Percentiles rank a stretch among this genome's conserved stretches.
These are phyloP conservation scores for Chlamydomonas sphaeroides DNA, from an alignment of 139 green algal species.

Conservation along the genomic window DNA sequence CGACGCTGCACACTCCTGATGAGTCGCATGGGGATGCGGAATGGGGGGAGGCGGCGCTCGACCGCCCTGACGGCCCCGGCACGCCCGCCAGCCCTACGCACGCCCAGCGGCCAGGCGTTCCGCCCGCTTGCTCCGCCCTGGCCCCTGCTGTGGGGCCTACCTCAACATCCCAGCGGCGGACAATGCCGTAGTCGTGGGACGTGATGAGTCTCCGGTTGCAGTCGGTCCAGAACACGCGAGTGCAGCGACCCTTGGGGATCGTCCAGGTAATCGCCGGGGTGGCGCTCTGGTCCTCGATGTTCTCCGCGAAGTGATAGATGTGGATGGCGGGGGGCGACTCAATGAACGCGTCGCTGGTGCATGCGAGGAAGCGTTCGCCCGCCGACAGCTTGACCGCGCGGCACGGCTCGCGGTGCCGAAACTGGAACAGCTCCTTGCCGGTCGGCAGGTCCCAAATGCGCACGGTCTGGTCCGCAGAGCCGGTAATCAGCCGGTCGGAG, in stretches of 20 bases:
- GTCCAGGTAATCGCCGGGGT: constrained; percentile 47
- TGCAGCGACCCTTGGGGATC: constrained; percentile 72
- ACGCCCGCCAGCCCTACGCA: background rate
- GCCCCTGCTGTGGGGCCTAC: constrained; percentile 42
- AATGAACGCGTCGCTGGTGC: constrained; percentile 93
- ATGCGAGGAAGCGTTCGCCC: constrained; percentile 84
- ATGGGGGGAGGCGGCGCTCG: no score
- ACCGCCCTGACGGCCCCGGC: no score
- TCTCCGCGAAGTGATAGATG: constrained; percentile 67
- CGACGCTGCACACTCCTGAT: no score
- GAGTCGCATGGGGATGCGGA: no score
- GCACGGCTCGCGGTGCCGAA: constrained; percentile 87
- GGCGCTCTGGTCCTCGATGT: constrained; percentile 70
- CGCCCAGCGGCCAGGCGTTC: background rate
- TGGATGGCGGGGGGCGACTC: constrained; percentile 62
- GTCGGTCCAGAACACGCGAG: constrained; percentile 81
- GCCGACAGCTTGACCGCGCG: constrained; percentile 69
- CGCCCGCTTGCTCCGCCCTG: no score
- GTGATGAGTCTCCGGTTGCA: constrained; percentile 88
- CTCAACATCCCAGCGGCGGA: constrained; percentile 84
- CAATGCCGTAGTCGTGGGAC: constrained; percentile 87
- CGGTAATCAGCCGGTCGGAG: constrained; percentile 83
- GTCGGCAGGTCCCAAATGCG: constrained; percentile 94
- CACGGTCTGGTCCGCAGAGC: constrained; percentile 85
- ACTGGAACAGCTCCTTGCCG: constrained; percentile 85